Evolutionary conservation across 176 grass and related monocot species (phyloP).

Genomic region (Ampelocalamus luodianensis): DNA sequence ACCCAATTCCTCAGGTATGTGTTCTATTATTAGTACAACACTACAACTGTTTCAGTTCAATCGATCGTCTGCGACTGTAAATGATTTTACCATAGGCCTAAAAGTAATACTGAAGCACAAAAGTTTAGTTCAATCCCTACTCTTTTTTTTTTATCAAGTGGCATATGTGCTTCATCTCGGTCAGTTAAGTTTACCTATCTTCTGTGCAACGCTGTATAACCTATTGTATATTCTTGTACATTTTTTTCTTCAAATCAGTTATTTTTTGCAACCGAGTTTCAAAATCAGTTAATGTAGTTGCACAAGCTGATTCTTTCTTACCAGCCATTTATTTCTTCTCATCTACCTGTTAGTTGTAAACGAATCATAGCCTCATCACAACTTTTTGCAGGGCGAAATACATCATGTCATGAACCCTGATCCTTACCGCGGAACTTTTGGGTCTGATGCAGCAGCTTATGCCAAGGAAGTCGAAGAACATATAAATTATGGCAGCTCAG

Average conservation of each 20-base stretch:
- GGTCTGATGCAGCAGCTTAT: slow-evolving; percentile 72
- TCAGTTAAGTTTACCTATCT: not conserved
- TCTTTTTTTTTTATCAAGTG: not conserved
- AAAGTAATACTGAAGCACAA: not conserved
- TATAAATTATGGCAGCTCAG: slow-evolving; percentile 79
- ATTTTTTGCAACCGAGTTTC: not conserved
- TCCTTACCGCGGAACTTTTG: slow-evolving; percentile 82
- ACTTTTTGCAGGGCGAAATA: slow-evolving; percentile 81
- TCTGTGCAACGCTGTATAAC: not conserved
- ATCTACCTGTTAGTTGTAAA: not conserved
- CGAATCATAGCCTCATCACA: not conserved
- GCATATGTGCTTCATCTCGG: not conserved
- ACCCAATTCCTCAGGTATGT: slow-evolving; percentile 89
- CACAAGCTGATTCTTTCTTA: not conserved
- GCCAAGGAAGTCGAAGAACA: slow-evolving; percentile 90
- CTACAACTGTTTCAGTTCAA: slow-evolving; percentile 5
- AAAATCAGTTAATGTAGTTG: not conserved
- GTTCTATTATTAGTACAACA: not conserved
- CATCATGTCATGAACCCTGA: slow-evolving; percentile 98
- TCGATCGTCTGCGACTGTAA: not conserved
- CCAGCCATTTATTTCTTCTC: not conserved
- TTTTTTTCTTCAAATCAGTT: not conserved
- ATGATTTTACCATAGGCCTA: not conserved
- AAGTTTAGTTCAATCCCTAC: not conserved
- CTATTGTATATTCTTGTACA: not conserved